phyloP scores from a whole-genome alignment of 2,329 filamentous ascomycete species.

The Cadophora gregata region DNA sequence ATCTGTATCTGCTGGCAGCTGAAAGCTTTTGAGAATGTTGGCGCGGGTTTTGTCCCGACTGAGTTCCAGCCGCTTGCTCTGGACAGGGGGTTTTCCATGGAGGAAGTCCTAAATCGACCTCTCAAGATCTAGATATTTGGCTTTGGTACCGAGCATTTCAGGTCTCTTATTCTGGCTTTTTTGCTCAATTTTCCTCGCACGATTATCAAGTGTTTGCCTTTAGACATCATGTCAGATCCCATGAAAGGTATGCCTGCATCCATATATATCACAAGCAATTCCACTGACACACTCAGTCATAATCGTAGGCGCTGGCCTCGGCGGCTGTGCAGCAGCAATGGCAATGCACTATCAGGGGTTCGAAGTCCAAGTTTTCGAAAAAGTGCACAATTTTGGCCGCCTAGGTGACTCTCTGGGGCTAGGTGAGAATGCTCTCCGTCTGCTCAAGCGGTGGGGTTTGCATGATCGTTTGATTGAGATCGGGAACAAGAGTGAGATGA shows the following conservation, averaged over 20 bases:
- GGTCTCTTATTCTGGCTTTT: too few relatives aligned
- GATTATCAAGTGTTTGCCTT: neutral
- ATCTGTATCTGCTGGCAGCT: neutral
- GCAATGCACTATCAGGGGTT: slow-evolving; percentile 55
- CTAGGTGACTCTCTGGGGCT: slow-evolving; percentile 54
- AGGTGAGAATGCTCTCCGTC: slow-evolving; percentile 54
- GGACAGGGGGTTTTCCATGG: neutral
- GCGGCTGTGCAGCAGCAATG: slow-evolving; percentile 55
- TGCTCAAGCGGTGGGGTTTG: slow-evolving; percentile 53
- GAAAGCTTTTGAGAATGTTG: neutral
- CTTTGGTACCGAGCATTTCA: neutral
- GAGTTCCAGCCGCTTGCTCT: neutral
- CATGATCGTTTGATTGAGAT: slow-evolving; percentile 50
- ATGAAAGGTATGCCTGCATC: slow-evolving; percentile 22
- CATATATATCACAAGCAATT: neutral
- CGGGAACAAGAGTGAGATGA: slow-evolving; percentile 53
- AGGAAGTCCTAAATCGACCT: slow-evolving; percentile 1
- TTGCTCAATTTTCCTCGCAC: too few relatives aligned
- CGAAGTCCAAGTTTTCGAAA: slow-evolving; percentile 50
- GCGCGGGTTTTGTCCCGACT: neutral
- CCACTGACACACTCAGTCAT: slow-evolving; percentile 47
- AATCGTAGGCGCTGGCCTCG: slow-evolving; percentile 56
- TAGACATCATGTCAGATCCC: slow-evolving; percentile 19
- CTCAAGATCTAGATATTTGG: neutral
- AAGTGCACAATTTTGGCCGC: slow-evolving; percentile 50